Conservation (phyloP, 108 stramenopile genomes). For the Pseudonitzschia multiseries region DNA sequence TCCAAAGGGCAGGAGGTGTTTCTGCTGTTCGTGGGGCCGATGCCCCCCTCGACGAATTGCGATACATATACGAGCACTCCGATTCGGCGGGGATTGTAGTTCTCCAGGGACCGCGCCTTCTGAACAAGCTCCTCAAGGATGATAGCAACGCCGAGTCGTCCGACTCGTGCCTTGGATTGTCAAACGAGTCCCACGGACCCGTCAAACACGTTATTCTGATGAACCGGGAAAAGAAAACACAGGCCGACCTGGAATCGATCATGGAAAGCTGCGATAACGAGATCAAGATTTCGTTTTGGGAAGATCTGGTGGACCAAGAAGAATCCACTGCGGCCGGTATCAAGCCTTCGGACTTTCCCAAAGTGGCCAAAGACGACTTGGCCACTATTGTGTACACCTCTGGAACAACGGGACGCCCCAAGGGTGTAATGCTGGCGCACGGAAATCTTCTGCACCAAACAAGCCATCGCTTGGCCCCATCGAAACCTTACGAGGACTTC, state of each 20-base stretch:
- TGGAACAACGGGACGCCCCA: constrained; percentile 96
- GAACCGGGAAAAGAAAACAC: constrained; percentile 63
- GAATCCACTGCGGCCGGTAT: background rate
- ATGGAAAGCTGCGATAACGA: constrained; percentile 15
- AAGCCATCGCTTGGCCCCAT: constrained; percentile 70
- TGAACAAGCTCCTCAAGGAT: constrained; percentile 64
- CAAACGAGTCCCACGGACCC: constrained; percentile 64
- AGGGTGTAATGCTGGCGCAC: constrained; percentile 97
- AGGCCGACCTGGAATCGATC: constrained; percentile 51
- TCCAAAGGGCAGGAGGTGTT: constrained; percentile 74
- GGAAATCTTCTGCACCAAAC: constrained; percentile 92
- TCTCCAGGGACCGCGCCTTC: constrained; percentile 72
- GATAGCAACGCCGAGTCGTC: constrained; percentile 37
- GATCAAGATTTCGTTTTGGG: constrained; percentile 54
- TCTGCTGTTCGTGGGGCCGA: constrained; percentile 90
- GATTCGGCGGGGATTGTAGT: constrained; percentile 75
- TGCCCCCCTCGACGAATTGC: constrained; percentile 80
- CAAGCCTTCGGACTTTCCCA: constrained; percentile 29
- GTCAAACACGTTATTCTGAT: constrained; percentile 73
- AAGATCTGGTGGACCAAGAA: constrained; percentile 51
- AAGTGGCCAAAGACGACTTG: constrained; percentile 63
- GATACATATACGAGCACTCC: constrained; percentile 91
- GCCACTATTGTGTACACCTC: constrained; percentile 96
- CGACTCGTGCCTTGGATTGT: constrained; percentile 51
- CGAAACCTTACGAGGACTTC: constrained; percentile 62